A percentile compares a stretch with the other conserved stretches of the same genome.
Evolutionary conservation across 805 yeast genomes (phyloP).

Genomic region (Jamesozyma spencerorum): DNA sequence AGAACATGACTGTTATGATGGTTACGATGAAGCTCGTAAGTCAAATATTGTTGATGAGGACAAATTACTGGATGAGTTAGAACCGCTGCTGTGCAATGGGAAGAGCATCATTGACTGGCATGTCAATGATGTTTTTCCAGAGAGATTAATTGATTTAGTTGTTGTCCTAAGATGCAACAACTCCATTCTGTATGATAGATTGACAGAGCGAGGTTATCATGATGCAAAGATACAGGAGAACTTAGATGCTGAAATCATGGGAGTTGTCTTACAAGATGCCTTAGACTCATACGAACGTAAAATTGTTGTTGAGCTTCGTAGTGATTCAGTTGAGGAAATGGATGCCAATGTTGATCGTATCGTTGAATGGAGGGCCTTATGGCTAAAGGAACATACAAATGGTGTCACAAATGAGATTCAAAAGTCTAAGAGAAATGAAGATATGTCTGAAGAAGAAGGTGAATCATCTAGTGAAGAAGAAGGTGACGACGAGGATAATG

Average conservation of each 20-base stretch:
- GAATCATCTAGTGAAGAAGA: constrained; percentile 2
- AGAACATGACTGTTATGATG: constrained; percentile 64
- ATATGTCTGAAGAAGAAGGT: constrained; percentile 4
- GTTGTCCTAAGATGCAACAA: constrained; percentile 80
- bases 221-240: constrained; percentile 82
- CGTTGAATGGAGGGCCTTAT: constrained; percentile 60
- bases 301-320: constrained; percentile 69
- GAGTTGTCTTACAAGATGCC: constrained; percentile 80
- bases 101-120: constrained; percentile 95
- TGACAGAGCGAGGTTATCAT: constrained; percentile 66
- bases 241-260: constrained; percentile 95
- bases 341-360: constrained; percentile 77
- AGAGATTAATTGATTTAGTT: constrained; percentile 82
- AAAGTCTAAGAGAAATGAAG: constrained; percentile 5
- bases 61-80: constrained; percentile 69
- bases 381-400: constrained; percentile 59
- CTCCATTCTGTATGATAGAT: constrained; percentile 60
- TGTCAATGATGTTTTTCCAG: constrained; percentile 92
- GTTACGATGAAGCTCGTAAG: constrained; percentile 78
- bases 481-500: constrained; percentile 1
- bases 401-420: constrained; percentile 48
- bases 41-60: constrained; percentile 91
- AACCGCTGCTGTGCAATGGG: constrained; percentile 72
- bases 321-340: constrained; percentile 66
- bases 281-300: constrained; percentile 69